Percentiles rank a stretch among this genome's conserved stretches.
Evolutionary conservation across 2,329 filamentous ascomycete species (phyloP).

Genomic region (Amylocarpus encephaloides): DNA sequence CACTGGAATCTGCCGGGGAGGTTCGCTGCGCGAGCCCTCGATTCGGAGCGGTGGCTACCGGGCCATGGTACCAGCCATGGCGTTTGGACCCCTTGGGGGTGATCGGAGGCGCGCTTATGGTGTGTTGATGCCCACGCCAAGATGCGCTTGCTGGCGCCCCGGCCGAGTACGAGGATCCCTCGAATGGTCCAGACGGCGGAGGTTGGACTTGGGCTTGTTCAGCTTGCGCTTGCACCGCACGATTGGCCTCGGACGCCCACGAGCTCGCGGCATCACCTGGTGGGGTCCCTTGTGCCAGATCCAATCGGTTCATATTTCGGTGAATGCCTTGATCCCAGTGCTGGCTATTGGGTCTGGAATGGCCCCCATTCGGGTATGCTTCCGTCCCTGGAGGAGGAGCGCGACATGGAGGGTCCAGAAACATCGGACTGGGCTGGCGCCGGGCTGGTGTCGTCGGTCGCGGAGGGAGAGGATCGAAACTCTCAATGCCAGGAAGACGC

Average conservation of each 20-base stretch:
- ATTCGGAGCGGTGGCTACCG: conserved; percentile 30
- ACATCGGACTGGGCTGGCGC: conserved; percentile 69
- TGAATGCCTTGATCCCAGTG: conserved; percentile 61
- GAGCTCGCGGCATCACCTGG: conserved; percentile 46
- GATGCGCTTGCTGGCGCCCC: conserved; percentile 25
- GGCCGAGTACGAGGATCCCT: conserved; percentile 40
- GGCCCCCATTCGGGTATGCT: conserved; percentile 37
- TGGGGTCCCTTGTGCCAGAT: conserved; percentile 50
- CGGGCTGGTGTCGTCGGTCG: conserved; percentile 56
- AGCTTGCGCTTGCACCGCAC: conserved; percentile 48
- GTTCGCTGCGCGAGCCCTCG: conserved; percentile 37
- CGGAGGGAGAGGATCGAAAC: conserved; percentile 72
- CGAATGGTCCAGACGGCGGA: conserved; percentile 47
- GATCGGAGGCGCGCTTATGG: conserved; percentile 50
- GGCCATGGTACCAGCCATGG: conserved; percentile 66
- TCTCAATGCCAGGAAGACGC: conserved; percentile 83
- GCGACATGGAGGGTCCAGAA: conserved; percentile 49
- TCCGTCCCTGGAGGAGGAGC: conserved; percentile 12
- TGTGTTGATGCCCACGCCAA: conserved; percentile 24
- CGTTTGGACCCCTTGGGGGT: conserved; percentile 57
- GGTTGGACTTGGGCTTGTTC: conserved; percentile 43
- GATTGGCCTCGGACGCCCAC: conserved; percentile 52
- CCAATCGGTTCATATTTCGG: conserved; percentile 58
- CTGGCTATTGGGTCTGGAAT: conserved; percentile 35
- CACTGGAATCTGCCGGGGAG: conserved; percentile 49